A percentile compares a stretch with the other conserved stretches of the same genome.
Conservation (phyloP, 1,284 basidiomycete genomes). For the Schizopora paradoxa region DNA sequence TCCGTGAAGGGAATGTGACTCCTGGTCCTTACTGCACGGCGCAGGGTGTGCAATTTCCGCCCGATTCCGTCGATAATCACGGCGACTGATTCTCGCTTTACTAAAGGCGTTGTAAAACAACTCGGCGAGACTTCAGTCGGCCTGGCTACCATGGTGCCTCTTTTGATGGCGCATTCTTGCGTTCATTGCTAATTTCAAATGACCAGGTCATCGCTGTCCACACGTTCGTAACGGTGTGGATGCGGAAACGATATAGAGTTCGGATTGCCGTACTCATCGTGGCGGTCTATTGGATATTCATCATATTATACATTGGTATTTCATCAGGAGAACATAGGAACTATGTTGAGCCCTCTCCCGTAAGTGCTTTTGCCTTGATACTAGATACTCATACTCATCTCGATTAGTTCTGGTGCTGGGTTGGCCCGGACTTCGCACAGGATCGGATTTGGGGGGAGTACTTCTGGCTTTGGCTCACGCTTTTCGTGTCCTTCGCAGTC, state of each 20-base stretch:
- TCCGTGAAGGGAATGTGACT: not conserved
- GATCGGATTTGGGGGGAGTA: conserved; percentile 36
- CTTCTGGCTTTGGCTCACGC: conserved; percentile 39
- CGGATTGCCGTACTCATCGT: not conserved
- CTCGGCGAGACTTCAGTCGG: not conserved
- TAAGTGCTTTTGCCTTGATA: not conserved
- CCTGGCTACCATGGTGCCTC: not conserved
- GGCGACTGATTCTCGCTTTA: not conserved
- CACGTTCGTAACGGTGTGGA: conserved; percentile 1
- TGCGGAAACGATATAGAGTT: not conserved
- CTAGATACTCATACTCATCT: not conserved
- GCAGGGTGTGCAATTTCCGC: not conserved
- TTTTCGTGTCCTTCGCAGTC: conserved; percentile 30
- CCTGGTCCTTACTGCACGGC: not conserved
- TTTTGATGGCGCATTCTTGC: not conserved
- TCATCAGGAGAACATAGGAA: not conserved
- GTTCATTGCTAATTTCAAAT: no score
- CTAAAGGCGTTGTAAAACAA: not conserved
- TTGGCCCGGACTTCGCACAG: conserved; percentile 30
- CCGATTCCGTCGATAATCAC: not conserved
- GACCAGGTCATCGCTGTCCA: not conserved
- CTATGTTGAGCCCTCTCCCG: not conserved
- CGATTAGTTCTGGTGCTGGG: conserved; percentile 41
- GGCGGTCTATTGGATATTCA: not conserved
- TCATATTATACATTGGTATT: not conserved